A percentile compares a stretch with the other conserved stretches of the same genome.
phyloP scores from a whole-genome alignment of 2,329 filamentous ascomycete genomes.

The Fusarium palustre region DNA sequence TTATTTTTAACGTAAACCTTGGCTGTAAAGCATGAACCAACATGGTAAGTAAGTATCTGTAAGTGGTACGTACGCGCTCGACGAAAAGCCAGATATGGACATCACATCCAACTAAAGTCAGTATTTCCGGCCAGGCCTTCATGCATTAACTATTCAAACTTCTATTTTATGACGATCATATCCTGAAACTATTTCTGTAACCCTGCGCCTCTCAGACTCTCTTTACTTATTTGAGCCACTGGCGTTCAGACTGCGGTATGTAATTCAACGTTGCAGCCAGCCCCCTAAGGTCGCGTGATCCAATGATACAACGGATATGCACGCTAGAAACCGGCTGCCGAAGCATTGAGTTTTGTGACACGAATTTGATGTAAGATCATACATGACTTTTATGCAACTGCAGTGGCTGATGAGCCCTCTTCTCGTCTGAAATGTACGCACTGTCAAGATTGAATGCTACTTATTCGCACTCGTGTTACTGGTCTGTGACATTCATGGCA shows the following conservation, averaged over 20 bases:
- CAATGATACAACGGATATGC: constrained; percentile 6
- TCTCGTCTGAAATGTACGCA: background rate
- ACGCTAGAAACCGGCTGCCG: constrained; percentile 12
- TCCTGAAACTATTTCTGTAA: constrained; percentile 15
- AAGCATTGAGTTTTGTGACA: constrained; percentile 19
- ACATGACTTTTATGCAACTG: background rate
- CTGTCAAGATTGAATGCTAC: background rate
- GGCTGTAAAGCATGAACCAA: background rate
- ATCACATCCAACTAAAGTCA: background rate
- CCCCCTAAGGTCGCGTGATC: background rate
- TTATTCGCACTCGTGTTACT: constrained; percentile 21
- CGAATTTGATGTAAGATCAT: background rate
- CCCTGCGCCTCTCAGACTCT: background rate
- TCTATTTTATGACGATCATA: background rate
- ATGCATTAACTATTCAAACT: constrained; percentile 1
- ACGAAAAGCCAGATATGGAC: background rate
- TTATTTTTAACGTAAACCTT: background rate
- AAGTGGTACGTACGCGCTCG: background rate
- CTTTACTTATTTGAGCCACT: background rate
- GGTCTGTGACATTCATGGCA: constrained; percentile 15
- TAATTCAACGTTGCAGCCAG: constrained; percentile 4
- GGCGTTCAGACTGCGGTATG: constrained; percentile 1
- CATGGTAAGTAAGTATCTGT: background rate
- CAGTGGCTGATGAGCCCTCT: background rate
- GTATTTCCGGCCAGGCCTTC: background rate